phyloP scores from a whole-genome alignment of 768 basidiomycete genomes.

The Tylopilus sp. region DNA sequence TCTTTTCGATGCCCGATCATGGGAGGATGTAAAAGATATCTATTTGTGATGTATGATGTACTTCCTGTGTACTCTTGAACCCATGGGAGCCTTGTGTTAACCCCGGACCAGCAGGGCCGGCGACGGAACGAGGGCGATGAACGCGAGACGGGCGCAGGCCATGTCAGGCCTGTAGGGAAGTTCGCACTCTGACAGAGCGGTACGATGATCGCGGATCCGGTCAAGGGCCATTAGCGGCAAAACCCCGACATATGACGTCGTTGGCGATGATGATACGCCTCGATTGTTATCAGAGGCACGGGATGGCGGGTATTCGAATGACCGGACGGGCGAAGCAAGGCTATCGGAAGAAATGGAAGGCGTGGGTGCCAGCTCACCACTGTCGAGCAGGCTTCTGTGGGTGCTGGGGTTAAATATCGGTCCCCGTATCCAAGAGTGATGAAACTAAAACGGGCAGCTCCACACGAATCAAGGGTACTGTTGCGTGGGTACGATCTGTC shows the following conservation, averaged over 20 bases:
- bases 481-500: not conserved
- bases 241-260: too few species aligned
- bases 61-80: not conserved
- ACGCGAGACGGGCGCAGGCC: not conserved
- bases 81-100: too few species aligned
- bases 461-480: not conserved
- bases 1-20: not conserved
- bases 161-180: not conserved
- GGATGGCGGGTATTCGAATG: not conserved
- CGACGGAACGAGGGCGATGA: too few species aligned
- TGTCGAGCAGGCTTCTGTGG: not conserved
- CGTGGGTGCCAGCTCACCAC: not conserved
- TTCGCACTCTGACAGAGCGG: not conserved
- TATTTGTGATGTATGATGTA: not conserved
- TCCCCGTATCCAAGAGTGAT: not conserved
- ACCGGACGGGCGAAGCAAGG: not conserved
- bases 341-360: not conserved
- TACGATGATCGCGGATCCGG: not conserved
- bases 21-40: not conserved
- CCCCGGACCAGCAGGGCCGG: too few species aligned
- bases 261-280: too few species aligned
- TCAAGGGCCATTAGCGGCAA: not conserved
- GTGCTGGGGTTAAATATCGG: too few species aligned
- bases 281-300: too few species aligned
- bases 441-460: too few species aligned